Conservation (phyloP, 2,329 filamentous ascomycete species). For the Cordyceps militaris region DNA sequence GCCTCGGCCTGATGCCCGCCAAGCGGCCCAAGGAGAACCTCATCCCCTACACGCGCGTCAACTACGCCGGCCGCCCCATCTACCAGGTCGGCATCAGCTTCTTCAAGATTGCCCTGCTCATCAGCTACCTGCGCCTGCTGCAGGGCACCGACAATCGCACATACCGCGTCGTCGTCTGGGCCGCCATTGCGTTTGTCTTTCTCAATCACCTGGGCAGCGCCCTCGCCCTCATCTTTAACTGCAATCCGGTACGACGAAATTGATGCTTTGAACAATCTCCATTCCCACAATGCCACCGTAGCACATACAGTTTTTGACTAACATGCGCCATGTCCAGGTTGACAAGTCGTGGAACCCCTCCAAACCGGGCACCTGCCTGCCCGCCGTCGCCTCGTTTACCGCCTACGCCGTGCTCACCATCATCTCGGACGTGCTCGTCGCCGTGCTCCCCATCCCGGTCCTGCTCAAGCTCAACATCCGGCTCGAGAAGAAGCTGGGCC, state of each 20-base stretch:
- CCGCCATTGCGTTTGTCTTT: slow-evolving; percentile 36
- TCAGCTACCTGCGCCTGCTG: slow-evolving; percentile 46
- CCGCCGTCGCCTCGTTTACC: slow-evolving; percentile 42
- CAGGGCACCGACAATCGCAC: slow-evolving; percentile 37
- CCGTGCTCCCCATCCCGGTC: slow-evolving; percentile 43
- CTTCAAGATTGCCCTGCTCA: slow-evolving; percentile 48
- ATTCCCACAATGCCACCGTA: not conserved
- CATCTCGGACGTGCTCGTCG: slow-evolving; percentile 42
- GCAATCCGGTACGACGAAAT: slow-evolving; percentile 34
- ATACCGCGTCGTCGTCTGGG: slow-evolving; percentile 39
- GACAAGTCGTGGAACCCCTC: slow-evolving; percentile 39
- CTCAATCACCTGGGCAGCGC: slow-evolving; percentile 41
- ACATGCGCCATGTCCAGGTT: slow-evolving; percentile 22
- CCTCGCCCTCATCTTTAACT: slow-evolving; percentile 43
- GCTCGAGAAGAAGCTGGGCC: slow-evolving; percentile 40
- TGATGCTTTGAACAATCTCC: too few relatives aligned
- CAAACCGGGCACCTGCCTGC: slow-evolving; percentile 36
- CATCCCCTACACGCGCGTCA: slow-evolving; percentile 39
- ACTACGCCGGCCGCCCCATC: slow-evolving; percentile 46
- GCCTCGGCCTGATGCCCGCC: slow-evolving; percentile 40
- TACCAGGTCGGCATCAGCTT: slow-evolving; percentile 50
- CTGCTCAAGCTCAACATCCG: slow-evolving; percentile 42
- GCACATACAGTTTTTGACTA: not conserved
- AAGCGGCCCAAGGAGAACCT: slow-evolving; percentile 38
- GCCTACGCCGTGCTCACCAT: slow-evolving; percentile 46